Evolutionary conservation across 208 protist genomes (phyloP), one percentile per base, ranked within the genome.

Genomic region (Leishmania guyanensis): DNA sequence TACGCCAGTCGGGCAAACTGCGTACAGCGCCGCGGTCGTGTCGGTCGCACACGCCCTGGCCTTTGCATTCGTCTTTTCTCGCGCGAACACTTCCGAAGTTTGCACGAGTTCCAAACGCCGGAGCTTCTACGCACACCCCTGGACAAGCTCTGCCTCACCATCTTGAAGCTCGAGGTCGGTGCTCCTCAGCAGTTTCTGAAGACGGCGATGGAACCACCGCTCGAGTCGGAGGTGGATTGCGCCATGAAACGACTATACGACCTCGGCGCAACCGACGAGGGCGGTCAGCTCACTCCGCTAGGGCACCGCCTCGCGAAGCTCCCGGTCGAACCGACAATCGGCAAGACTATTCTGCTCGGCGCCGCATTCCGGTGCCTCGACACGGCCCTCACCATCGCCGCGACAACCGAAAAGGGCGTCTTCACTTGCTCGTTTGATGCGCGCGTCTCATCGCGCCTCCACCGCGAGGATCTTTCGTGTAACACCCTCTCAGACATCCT

Each of bases 91-190:
- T 98, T 97, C 62, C 83, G 90, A 2, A 69, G 22, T 0, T 79
- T 98, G 64, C 90, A 93, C 75, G 92, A 96, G 33, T 98, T 97
- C 77, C 95, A 97, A 70, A 96, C 92, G 5, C 98, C 98, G 9
- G 98, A 99, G 83, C 99, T 99, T 72, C 84, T 96, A 16, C 95
- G 98, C 48, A 93, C 90, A 1, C 97, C 98, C 12, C 93, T 99
- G 9, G 98, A 99, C 71, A 74, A 91, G 12, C 54, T 99, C 36
- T 99, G 96, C 82, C 90, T 99, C 48, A 86, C 88, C 53, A 93
- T 97, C 56, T 79, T 98, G 17, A 78, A 87, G 14, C 84, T 98
- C 56, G 46, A 75, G 16, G 69, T 98, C 5, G 91, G 91, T 22
- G 88, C 92, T 74, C 94, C 96, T 53, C 72, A 87, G 82, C 80